Evolutionary conservation across 257 asterid genomes (phyloP).

Genomic region (Eucommia ulmoides): DNA sequence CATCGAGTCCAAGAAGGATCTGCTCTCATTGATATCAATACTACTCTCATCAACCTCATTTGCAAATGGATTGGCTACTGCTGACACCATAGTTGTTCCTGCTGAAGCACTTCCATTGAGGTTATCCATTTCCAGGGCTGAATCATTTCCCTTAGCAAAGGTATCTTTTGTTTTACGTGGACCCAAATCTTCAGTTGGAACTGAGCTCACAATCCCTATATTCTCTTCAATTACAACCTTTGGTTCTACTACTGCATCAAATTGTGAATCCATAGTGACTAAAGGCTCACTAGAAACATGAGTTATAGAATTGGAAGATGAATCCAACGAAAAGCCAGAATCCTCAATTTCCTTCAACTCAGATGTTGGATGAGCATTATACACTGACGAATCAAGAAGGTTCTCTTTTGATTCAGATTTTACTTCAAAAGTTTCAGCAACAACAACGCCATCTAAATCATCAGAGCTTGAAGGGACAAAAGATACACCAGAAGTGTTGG

Average conservation of each 20-base stretch:
- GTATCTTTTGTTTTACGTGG: conserved; percentile 12
- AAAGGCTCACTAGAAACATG: conserved; percentile 6
- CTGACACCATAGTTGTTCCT: conserved; percentile 21
- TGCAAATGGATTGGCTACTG: conserved; percentile 23
- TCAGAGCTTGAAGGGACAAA: conserved; percentile 23
- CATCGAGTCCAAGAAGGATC: conserved; percentile 28
- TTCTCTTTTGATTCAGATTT: conserved; percentile 26
- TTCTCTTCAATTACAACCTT: conserved; percentile 20
- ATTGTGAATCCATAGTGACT: conserved; percentile 20
- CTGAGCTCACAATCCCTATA: conserved; percentile 23
- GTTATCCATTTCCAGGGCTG: conserved; percentile 18
- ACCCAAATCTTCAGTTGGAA: conserved; percentile 24
- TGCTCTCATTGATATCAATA: conserved; percentile 25
- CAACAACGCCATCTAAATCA: conserved; percentile 19
- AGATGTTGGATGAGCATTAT: conserved; percentile 22
- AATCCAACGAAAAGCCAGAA: conserved; percentile 16
- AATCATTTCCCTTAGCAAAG: conserved; percentile 27
- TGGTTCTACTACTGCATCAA: conserved; percentile 29
- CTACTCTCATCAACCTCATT: conserved; percentile 27
- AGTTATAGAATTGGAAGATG: conserved; percentile 13
- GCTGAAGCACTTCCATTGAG: conserved; percentile 19
- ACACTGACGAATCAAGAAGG: conserved; percentile 23
- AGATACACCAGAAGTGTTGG: conserved; percentile 27
- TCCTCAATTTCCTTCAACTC: conserved; percentile 23
- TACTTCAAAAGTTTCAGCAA: conserved; percentile 23